phyloP scores from a whole-genome alignment of 441 rosid genomes.

The Kokia cookei region DNA sequence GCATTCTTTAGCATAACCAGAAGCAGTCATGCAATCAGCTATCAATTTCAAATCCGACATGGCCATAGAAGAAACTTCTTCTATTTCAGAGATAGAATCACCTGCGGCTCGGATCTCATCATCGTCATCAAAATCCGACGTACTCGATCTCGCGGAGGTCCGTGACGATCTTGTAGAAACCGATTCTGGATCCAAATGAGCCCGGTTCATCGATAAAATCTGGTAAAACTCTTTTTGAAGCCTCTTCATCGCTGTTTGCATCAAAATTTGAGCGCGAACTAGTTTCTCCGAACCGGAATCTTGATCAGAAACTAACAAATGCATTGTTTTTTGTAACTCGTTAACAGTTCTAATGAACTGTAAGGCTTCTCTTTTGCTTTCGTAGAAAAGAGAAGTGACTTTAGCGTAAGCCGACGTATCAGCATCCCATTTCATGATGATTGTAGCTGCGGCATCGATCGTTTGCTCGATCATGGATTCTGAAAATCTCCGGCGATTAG shows the following conservation, averaged over 20 bases:
- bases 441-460: slow-evolving; percentile 37
- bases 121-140: slow-evolving; percentile 39
- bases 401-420: slow-evolving; percentile 42
- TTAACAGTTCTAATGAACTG: slow-evolving; percentile 48
- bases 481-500: slow-evolving; percentile 30
- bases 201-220: slow-evolving; percentile 72
- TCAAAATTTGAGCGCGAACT: slow-evolving; percentile 44
- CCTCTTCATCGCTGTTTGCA: slow-evolving; percentile 77
- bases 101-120: slow-evolving; percentile 20
- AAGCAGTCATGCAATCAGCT: slow-evolving; percentile 70
- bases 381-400: slow-evolving; percentile 66
- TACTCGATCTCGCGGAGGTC: slow-evolving; percentile 56
- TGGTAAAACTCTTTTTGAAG: slow-evolving; percentile 82
- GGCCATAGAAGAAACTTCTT: slow-evolving; percentile 39
- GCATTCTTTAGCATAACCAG: slow-evolving; percentile 73
- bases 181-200: slow-evolving; percentile 63
- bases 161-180: slow-evolving; percentile 59
- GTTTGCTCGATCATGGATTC: slow-evolving; percentile 32
- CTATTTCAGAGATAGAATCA: slow-evolving; percentile 44
- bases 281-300: slow-evolving; percentile 34
- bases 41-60: slow-evolving; percentile 52
- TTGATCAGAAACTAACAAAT: slow-evolving; percentile 15
- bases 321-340: slow-evolving; percentile 61
- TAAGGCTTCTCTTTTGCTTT: slow-evolving; percentile 59
- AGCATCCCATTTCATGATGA: slow-evolving; percentile 68